A percentile compares a stretch with the other conserved stretches of the same genome.
phyloP scores from a whole-genome alignment of 345 rosid species.

The Aquilaria sinensis region DNA sequence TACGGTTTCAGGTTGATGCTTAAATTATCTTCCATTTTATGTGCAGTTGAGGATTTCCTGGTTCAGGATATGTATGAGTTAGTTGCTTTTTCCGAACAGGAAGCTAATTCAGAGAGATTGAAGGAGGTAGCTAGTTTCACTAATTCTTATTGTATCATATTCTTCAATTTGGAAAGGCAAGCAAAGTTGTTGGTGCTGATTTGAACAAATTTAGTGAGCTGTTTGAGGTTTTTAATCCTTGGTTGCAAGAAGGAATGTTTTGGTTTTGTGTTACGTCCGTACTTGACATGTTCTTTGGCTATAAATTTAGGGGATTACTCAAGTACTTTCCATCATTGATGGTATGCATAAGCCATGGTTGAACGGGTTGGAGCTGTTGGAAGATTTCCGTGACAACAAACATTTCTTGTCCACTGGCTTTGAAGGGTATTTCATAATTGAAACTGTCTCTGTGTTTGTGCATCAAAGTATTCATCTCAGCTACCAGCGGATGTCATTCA shows the following conservation, averaged over 20 bases:
- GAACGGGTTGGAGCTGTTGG: conserved; percentile 46
- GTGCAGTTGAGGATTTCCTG: conserved; percentile 43
- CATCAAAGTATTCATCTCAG: not conserved
- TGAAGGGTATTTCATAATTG: conserved; percentile 31
- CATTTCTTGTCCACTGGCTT: conserved; percentile 48
- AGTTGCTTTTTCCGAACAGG: conserved; percentile 31
- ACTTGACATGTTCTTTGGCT: no score
- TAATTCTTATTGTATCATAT: not conserved
- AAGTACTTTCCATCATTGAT: conserved; percentile 38
- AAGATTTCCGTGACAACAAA: conserved; percentile 38
- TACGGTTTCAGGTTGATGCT: no score
- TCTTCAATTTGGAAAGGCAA: not conserved
- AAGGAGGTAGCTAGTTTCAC: conserved; percentile 23
- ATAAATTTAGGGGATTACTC: conserved; percentile 35
- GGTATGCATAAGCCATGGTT: conserved; percentile 41
- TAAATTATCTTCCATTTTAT: not conserved
- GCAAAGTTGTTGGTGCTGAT: no score
- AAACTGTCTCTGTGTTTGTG: conserved; percentile 7
- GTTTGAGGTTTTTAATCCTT: not conserved
- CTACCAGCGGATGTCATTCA: no score
- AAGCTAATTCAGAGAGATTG: conserved; percentile 24
- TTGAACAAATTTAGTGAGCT: no score
- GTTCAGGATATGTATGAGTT: conserved; percentile 32
- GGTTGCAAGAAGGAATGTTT: not conserved
- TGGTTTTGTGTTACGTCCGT: not conserved